These are phyloP conservation scores for Sugiyamaella valdiviana DNA, from an alignment of 805 yeast genomes.

Conservation along the genomic window DNA sequence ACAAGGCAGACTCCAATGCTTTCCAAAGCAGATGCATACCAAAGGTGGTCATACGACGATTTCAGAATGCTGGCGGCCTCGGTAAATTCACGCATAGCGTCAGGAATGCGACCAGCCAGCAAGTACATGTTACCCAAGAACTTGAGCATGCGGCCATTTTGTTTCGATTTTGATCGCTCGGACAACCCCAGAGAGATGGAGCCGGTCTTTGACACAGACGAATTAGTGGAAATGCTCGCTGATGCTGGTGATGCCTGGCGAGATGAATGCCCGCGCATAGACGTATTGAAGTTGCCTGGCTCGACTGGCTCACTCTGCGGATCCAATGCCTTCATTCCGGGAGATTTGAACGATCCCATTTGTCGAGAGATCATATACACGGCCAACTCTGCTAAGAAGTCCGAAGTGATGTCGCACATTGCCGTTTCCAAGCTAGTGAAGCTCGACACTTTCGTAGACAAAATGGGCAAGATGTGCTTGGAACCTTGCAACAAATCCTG, in stretches of 20 bases:
- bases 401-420: constrained; percentile 64
- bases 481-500: constrained; percentile 9
- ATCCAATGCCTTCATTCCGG: constrained; percentile 38
- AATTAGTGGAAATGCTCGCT: background rate
- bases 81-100: constrained; percentile 66
- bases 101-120: constrained; percentile 69
- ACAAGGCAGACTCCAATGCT: constrained; percentile 64
- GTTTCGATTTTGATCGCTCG: constrained; percentile 40
- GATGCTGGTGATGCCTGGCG: background rate
- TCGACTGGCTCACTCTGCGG: constrained; percentile 6
- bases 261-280: background rate
- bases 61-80: constrained; percentile 61
- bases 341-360: constrained; percentile 77
- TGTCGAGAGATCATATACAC: constrained; percentile 62
- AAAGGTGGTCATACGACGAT: constrained; percentile 64
- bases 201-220: constrained; percentile 25
- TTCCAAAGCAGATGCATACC: constrained; percentile 88
- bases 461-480: constrained; percentile 19
- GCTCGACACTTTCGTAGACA: constrained; percentile 29
- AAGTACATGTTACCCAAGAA: constrained; percentile 70
- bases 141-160: constrained; percentile 69
- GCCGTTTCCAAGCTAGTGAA: constrained; percentile 49
- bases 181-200: constrained; percentile 30
- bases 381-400: constrained; percentile 58
- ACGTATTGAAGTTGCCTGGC: background rate